Evolutionary conservation across 768 basidiomycete genomes (phyloP).

Genomic region (Podaxis sp.): DNA sequence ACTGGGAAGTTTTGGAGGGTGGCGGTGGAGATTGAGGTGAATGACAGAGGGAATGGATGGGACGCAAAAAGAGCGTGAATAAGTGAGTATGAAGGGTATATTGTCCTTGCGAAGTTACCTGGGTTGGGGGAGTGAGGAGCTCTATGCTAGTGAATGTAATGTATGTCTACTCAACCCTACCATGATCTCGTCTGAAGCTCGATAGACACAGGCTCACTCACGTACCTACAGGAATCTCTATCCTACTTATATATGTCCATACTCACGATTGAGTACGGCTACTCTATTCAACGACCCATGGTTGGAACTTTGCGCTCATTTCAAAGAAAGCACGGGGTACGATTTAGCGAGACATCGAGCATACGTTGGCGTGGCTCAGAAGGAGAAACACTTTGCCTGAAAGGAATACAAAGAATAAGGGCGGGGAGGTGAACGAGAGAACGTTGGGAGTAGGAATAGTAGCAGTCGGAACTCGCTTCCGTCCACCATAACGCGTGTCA

Average conservation of each 20-base stretch:
- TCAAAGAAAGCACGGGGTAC: slow-evolving; percentile 42
- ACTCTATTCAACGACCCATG: slow-evolving; percentile 31
- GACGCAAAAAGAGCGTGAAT: slow-evolving; percentile 21
- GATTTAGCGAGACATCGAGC: slow-evolving; percentile 34
- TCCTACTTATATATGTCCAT: slow-evolving; percentile 37
- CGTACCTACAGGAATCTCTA: slow-evolving; percentile 29
- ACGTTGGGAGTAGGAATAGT: not conserved
- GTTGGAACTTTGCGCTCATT: slow-evolving; percentile 39
- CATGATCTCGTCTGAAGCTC: slow-evolving; percentile 16
- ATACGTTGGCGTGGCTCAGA: slow-evolving; percentile 27
- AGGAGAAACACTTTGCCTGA: slow-evolving; percentile 25
- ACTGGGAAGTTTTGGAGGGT: slow-evolving; percentile 5
- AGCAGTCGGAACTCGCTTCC: not conserved
- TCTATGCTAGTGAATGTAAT: slow-evolving; percentile 23
- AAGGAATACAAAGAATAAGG: not conserved
- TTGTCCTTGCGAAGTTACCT: slow-evolving; percentile 22
- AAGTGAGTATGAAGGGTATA: slow-evolving; percentile 21
- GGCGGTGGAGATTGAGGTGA: slow-evolving; percentile 13
- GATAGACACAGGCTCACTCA: slow-evolving; percentile 20
- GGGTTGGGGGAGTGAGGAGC: slow-evolving; percentile 35
- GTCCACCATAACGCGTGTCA: not conserved
- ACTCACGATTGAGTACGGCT: slow-evolving; percentile 39
- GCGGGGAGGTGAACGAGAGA: not conserved
- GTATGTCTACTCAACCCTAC: slow-evolving; percentile 14
- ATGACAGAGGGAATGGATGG: slow-evolving; percentile 24